A percentile compares a stretch with the other conserved stretches of the same genome.
Conservation (phyloP, 1,284 basidiomycete species). For the Trametes pubescens region DNA sequence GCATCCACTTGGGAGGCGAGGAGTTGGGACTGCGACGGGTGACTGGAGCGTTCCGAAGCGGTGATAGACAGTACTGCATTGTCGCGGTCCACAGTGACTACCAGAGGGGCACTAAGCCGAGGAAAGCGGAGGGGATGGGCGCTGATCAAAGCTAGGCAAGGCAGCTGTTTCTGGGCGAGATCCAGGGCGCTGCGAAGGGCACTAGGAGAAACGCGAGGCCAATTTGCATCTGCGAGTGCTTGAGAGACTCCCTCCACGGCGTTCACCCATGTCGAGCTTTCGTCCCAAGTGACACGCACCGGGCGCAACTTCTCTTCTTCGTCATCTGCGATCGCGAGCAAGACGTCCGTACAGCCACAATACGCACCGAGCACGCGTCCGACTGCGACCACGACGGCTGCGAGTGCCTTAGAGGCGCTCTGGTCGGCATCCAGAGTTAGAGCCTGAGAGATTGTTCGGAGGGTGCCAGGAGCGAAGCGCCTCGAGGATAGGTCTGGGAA, state of each 20-base stretch:
- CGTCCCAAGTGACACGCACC: slow-evolving; percentile 48
- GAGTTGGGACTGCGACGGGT: slow-evolving; percentile 35
- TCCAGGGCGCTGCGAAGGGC: slow-evolving; percentile 30
- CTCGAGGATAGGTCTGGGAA: slow-evolving; percentile 35
- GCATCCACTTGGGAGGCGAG: slow-evolving; percentile 42
- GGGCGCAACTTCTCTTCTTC: slow-evolving; percentile 35
- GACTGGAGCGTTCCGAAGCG: slow-evolving; percentile 36
- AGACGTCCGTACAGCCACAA: slow-evolving; percentile 48
- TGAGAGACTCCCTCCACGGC: slow-evolving; percentile 34
- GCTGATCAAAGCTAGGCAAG: slow-evolving; percentile 28
- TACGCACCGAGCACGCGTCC: slow-evolving; percentile 51
- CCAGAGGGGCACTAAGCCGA: slow-evolving; percentile 19
- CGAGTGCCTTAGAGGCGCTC: slow-evolving; percentile 16
- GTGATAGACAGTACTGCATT: slow-evolving; percentile 29
- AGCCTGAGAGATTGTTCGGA: slow-evolving; percentile 27
- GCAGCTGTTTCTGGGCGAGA: slow-evolving; percentile 32
- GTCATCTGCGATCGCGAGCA: slow-evolving; percentile 45
- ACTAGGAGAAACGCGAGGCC: slow-evolving; percentile 22
- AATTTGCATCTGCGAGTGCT: slow-evolving; percentile 32
- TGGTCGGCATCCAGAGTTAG: slow-evolving; percentile 7
- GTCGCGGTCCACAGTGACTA: slow-evolving; percentile 22
- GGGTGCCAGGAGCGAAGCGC: slow-evolving; percentile 32
- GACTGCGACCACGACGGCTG: slow-evolving; percentile 43
- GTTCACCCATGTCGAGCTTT: slow-evolving; percentile 45
- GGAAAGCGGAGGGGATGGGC: slow-evolving; percentile 8